phyloP scores from a whole-genome alignment of 1,284 basidiomycete genomes.

The Lignosus rhinocerotis region DNA sequence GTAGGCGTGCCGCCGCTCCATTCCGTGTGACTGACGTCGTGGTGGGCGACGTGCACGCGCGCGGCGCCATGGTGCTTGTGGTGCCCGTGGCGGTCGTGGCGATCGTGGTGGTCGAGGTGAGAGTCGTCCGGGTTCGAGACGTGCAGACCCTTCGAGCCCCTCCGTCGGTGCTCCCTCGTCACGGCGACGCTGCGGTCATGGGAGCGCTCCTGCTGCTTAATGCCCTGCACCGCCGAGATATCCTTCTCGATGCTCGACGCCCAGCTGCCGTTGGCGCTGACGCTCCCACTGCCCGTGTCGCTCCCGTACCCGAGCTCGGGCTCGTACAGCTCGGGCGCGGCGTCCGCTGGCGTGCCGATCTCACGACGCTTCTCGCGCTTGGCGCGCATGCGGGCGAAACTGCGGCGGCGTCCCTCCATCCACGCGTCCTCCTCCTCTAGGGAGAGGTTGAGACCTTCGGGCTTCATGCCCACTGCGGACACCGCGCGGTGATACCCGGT shows the following conservation, averaged over 20 bases:
- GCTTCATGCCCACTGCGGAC: constrained; percentile 7
- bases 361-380: constrained; percentile 27
- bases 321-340: constrained; percentile 12
- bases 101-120: constrained; percentile 8
- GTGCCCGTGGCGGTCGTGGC: constrained; percentile 7
- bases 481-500: constrained; percentile 45
- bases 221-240: background rate
- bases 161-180: constrained; percentile 5
- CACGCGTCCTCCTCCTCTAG: constrained; percentile 29
- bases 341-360: background rate
- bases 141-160: constrained; percentile 8
- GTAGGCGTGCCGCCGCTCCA: constrained; percentile 10
- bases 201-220: background rate
- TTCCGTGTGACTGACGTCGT: background rate
- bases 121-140: constrained; percentile 19
- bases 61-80: constrained; percentile 6
- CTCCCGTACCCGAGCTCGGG: constrained; percentile 24
- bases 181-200: background rate
- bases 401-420: constrained; percentile 28
- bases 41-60: constrained; percentile 9
- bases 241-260: constrained; percentile 21
- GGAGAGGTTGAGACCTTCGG: constrained; percentile 11
- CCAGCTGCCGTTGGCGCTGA: constrained; percentile 24
- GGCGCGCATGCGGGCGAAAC: constrained; percentile 27
- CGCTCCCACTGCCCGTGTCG: constrained; percentile 24